Evolutionary conservation across 2,329 filamentous ascomycete genomes (phyloP), one percentile per base, ranked within the genome.

Genomic region (Ophiocordyceps camponoti-rufipedis): DNA sequence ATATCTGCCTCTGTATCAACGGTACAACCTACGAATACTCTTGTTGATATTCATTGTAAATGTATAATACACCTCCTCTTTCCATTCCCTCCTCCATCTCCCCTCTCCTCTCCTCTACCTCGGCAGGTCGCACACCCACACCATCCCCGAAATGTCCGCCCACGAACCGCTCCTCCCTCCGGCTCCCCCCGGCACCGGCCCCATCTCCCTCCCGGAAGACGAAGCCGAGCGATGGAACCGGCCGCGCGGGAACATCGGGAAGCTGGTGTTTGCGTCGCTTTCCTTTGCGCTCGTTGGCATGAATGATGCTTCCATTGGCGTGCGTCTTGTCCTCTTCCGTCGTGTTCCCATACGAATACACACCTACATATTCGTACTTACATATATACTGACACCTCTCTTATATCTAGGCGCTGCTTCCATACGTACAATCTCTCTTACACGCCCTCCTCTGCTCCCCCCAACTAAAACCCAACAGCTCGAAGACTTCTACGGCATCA

Each of bases 301-400:
- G 59, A 80, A 80, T 49, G 78, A 82, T 56, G 77, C 71, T 3
- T 70, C 74, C 14, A 70, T 74, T 45, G 75, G 75, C 44, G 72
- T 73, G 63, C 47, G 65, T 7, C 29, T 3, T 11, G 4, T 19
- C 12, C 13, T 8, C n/a, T 11, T 23, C 16, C 40, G 11, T 41
- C n/a, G n/a, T n/a, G n/a, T n/a, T n/a, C n/a, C n/a, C n/a, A n/a
- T n/a, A n/a, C n/a, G n/a, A n/a, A n/a, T n/a, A n/a, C n/a, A n/a
- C n/a, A n/a, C n/a, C n/a, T n/a, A n/a, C n/a, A n/a, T n/a, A n/a
- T n/a, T n/a, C n/a, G n/a, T n/a, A n/a, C n/a, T n/a, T 23, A 23
- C 23, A 23, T 3, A 23, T 23, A 23, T 23, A 23, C 23, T 23
- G 5, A 23, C 23, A 5, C 3, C 23, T 23, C 23, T 23, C 23